Base-by-base conservation (phyloP, 768 basidiomycete species). In the Lenzites betulinus region DNA sequence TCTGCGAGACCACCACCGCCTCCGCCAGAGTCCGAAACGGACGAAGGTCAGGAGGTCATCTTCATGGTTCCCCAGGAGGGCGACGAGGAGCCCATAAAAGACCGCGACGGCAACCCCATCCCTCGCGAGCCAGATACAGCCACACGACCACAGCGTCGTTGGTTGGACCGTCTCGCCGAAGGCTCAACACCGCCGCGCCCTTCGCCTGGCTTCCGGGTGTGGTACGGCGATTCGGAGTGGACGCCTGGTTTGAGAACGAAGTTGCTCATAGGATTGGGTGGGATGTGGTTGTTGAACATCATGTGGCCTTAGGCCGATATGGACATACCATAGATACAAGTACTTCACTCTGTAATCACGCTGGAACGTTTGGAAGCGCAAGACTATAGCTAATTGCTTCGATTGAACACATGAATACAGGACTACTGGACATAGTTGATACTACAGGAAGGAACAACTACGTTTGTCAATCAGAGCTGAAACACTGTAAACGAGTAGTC, bases 201-300 rank as follows among this genome's bases (percentile, higher is more conserved):
- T 11, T 58, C 73, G 13, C 62, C 71, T 39, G 66, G 65, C 1
- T 71, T 75, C 58, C 67, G 67, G 28, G 52, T 72, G 33, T 78
- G 76, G 75, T 62, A 71, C 8, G 66, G 61, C 12, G 64, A 65
- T 54, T 62, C 67, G 39, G 70, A 74, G 54, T 73, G 76, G 64
- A 69, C 69, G 64, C 70, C 74, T n/a, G 79, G 82, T 43, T 68
- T 79, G 33, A 75, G 75, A 59, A 73, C 78, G 16, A 82, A 76
- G 58, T 63, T 83, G 22, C 71, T 72, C 9, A 65, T 81, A 36
- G 77, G 77, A 25, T 54, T 80, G 12, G 68, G 75, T 16, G 68
- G 78, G 1, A 80, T 92, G 77, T 92, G 90, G 90, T 55, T 82
- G 35, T 67, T 84, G 48, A 93, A 92, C 68, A 66, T 84, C 47